phyloP scores from a whole-genome alignment of 176 grass and related monocot species.

The Eragrostis nindensis region DNA sequence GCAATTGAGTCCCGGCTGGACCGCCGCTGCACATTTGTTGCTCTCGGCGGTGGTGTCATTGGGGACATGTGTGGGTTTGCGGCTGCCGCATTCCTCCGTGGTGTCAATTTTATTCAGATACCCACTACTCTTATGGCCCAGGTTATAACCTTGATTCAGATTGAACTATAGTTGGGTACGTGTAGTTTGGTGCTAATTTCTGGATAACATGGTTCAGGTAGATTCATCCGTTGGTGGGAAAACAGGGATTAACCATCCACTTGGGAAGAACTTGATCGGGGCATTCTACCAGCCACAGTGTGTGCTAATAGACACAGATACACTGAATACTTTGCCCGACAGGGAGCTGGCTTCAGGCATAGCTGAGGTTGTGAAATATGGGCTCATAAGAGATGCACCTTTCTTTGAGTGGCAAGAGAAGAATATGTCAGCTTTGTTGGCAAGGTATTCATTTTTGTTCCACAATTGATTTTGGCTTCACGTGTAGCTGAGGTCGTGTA shows the following conservation, averaged over 20 bases:
- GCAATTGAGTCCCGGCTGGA: conserved; percentile 71
- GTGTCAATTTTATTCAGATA: conserved; percentile 99
- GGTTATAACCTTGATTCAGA: conserved; percentile 44
- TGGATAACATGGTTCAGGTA: conserved; percentile 56
- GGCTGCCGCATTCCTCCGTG: conserved; percentile 76
- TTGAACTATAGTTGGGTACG: conserved; percentile 11
- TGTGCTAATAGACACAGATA: conserved; percentile 86
- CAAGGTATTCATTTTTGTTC: conserved; percentile 61
- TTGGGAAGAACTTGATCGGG: conserved; percentile 90
- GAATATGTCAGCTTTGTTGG: conserved; percentile 74
- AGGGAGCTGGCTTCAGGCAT: conserved; percentile 88
- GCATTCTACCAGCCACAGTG: conserved; percentile 92
- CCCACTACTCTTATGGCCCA: conserved; percentile 96
- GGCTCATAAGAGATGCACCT: conserved; percentile 86
- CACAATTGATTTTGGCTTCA: neutral
- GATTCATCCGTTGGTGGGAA: conserved; percentile 98
- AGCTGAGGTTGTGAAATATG: conserved; percentile 89
- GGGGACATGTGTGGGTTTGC: conserved; percentile 97
- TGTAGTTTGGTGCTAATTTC: conserved; percentile 13
- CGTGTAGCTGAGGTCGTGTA: neutral
- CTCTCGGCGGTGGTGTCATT: conserved; percentile 88
- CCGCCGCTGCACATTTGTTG: conserved; percentile 82
- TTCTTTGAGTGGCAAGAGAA: conserved; percentile 99
- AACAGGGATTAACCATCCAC: conserved; percentile 86
- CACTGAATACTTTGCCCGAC: conserved; percentile 85